phyloP scores from a whole-genome alignment of 2,329 filamentous ascomycete species.

The Coniella lustricola region DNA sequence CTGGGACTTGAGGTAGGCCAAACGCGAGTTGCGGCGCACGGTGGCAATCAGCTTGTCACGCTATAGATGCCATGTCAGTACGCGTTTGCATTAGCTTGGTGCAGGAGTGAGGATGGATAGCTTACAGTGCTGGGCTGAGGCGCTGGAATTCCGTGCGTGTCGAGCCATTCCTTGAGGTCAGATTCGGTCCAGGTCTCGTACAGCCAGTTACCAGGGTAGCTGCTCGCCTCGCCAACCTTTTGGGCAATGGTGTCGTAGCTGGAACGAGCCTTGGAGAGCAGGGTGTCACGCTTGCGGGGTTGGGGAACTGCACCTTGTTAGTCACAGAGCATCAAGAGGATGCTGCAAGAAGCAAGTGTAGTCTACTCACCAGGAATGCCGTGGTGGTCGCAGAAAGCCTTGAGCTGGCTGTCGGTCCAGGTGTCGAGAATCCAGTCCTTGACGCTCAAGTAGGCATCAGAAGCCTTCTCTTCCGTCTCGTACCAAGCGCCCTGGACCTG shows the following conservation, averaged over 20 bases:
- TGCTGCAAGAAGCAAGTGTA: not conserved
- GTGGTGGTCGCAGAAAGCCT: constrained; percentile 85
- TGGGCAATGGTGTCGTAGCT: constrained; percentile 76
- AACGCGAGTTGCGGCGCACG: constrained; percentile 83
- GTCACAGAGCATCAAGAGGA: not conserved
- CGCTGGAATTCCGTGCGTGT: constrained; percentile 75
- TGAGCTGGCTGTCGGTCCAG: constrained; percentile 89
- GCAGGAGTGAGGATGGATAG: not conserved
- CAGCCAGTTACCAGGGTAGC: constrained; percentile 90
- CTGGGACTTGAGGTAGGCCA: constrained; percentile 64
- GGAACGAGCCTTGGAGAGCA: constrained; percentile 70
- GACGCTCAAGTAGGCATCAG: constrained; percentile 62
- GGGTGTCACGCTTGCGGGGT: constrained; percentile 74
- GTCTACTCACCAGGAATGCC: constrained; percentile 57
- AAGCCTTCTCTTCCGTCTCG: constrained; percentile 70
- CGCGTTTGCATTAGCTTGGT: not conserved
- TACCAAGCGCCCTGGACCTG: constrained; percentile 71
- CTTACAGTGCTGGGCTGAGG: constrained; percentile 67
- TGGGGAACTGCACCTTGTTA: constrained; percentile 55
- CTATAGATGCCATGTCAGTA: constrained; percentile 23
- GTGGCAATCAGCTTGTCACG: constrained; percentile 84
- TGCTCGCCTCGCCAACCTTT: constrained; percentile 63
- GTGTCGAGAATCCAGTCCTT: constrained; percentile 94
- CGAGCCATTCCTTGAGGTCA: constrained; percentile 89
- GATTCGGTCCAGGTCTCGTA: constrained; percentile 89